Evolutionary conservation across 495 filamentous ascomycete genomes (phyloP).

Genomic region (Penicillium egyptiacum): DNA sequence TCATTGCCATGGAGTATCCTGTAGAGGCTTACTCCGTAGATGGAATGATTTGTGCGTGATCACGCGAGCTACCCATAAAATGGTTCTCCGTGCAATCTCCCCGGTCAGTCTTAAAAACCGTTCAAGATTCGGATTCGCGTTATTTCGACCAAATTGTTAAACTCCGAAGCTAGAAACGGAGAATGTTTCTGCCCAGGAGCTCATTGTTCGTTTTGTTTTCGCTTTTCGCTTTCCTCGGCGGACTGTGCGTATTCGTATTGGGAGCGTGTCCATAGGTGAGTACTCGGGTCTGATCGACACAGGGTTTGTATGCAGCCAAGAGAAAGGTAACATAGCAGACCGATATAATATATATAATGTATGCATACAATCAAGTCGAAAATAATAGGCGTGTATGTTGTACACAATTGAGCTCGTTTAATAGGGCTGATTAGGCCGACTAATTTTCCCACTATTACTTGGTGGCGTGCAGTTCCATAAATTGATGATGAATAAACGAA

Average conservation of each 20-base stretch:
- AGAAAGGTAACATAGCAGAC: not conserved
- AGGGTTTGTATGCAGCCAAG: slow-evolving; percentile 27
- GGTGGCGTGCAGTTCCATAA: not conserved
- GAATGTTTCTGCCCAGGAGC: not conserved
- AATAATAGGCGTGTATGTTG: not conserved
- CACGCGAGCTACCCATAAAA: slow-evolving; percentile 3
- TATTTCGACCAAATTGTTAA: not conserved
- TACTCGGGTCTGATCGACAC: slow-evolving; percentile 18
- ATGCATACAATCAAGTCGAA: not conserved
- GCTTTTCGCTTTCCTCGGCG: not conserved
- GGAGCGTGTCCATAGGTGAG: not conserved
- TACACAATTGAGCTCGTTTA: not conserved
- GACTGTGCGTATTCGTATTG: slow-evolving; percentile 8
- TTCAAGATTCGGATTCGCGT: not conserved
- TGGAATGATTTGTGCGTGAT: not conserved
- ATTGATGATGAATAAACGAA: not conserved
- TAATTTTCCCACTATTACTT: not conserved
- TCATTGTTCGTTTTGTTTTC: not conserved
- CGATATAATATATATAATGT: not conserved
- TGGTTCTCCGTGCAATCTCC: not conserved
- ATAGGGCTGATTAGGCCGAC: slow-evolving; percentile 6
- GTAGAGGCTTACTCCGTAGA: not conserved
- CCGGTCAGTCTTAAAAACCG: not conserved
- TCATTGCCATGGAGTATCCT: not conserved
- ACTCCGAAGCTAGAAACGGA: not conserved